These are phyloP conservation scores for Leucosporidium scottii DNA, from an alignment of 768 basidiomycete species.

Conservation along the genomic window DNA sequence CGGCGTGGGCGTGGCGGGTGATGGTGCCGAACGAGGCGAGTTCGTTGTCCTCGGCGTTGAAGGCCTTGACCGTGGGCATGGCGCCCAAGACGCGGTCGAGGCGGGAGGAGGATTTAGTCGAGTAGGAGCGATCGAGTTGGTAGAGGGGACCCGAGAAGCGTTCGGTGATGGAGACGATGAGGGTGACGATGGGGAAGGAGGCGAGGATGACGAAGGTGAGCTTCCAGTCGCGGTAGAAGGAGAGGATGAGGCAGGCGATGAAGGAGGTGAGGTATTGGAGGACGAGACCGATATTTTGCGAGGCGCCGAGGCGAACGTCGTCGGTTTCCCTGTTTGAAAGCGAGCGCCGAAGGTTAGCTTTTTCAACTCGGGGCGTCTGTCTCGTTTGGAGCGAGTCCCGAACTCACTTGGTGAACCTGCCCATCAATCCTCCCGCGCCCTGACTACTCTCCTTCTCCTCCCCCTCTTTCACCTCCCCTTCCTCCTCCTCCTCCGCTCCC, in stretches of 20 bases:
- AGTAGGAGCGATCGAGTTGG: constrained; percentile 57
- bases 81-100: constrained; percentile 67
- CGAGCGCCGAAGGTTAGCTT: neutral
- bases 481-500: constrained; percentile 39
- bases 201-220: constrained; percentile 89
- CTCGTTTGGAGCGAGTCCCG: constrained; percentile 9
- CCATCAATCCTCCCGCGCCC: constrained; percentile 89
- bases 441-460: constrained; percentile 47
- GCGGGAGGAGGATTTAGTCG: constrained; percentile 65
- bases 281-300: constrained; percentile 67
- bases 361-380: too few relatives aligned
- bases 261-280: constrained; percentile 76
- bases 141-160: constrained; percentile 61
- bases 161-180: constrained; percentile 72
- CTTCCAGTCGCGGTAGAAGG: constrained; percentile 67
- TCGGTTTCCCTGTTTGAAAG: constrained; percentile 72
- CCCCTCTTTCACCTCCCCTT: constrained; percentile 48
- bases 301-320: constrained; percentile 77
- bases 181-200: constrained; percentile 70
- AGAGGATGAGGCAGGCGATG: constrained; percentile 70
- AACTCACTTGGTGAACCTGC: constrained; percentile 72
- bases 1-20: constrained; percentile 47
- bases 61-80: constrained; percentile 86
- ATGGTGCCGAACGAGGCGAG: constrained; percentile 49
- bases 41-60: constrained; percentile 66